phyloP scores from a whole-genome alignment of 371 early-diverging fungal genomes.

The Mortierella sp. region DNA sequence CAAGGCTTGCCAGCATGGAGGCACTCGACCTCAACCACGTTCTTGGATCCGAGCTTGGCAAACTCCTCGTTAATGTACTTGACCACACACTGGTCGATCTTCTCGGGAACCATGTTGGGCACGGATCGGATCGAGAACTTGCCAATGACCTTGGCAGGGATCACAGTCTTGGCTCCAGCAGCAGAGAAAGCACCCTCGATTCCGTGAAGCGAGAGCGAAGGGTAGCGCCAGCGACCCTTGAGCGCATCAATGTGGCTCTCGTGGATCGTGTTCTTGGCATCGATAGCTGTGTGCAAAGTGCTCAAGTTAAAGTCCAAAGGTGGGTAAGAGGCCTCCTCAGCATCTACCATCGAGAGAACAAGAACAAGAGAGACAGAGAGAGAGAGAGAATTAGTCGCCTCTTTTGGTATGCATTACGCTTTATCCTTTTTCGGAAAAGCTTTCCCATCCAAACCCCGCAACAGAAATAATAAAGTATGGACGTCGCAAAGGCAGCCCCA shows the following conservation, averaged over 20 bases:
- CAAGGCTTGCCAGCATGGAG: slow-evolving; percentile 92
- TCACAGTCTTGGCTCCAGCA: slow-evolving; percentile 96
- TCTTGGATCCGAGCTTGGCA: slow-evolving; percentile 89
- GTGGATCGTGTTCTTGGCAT: slow-evolving; percentile 81
- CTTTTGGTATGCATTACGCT: background rate
- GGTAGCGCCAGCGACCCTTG: slow-evolving; percentile 94
- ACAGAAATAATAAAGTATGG: too few species aligned
- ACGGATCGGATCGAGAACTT: slow-evolving; percentile 97
- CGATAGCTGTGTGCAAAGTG: slow-evolving; percentile 87
- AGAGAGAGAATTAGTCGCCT: too few species aligned
- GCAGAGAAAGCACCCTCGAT: slow-evolving; percentile 96
- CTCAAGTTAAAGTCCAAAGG: slow-evolving; percentile 81
- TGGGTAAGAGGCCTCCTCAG: slow-evolving; percentile 86
- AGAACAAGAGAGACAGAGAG: background rate
- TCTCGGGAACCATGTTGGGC: slow-evolving; percentile 90
- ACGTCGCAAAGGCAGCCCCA: too few species aligned
- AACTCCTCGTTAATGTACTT: slow-evolving; percentile 84
- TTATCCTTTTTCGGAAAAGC: background rate
- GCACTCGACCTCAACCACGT: slow-evolving; percentile 76
- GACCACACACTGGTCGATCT: slow-evolving; percentile 78
- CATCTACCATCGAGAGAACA: slow-evolving; percentile 51
- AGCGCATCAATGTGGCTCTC: slow-evolving; percentile 79
- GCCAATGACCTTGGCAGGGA: slow-evolving; percentile 95
- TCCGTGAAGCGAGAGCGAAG: slow-evolving; percentile 96
- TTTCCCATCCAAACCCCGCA: too few species aligned